Conservation (phyloP, 352 stramenopile genomes). For the Phytophthora uliginosa region DNA sequence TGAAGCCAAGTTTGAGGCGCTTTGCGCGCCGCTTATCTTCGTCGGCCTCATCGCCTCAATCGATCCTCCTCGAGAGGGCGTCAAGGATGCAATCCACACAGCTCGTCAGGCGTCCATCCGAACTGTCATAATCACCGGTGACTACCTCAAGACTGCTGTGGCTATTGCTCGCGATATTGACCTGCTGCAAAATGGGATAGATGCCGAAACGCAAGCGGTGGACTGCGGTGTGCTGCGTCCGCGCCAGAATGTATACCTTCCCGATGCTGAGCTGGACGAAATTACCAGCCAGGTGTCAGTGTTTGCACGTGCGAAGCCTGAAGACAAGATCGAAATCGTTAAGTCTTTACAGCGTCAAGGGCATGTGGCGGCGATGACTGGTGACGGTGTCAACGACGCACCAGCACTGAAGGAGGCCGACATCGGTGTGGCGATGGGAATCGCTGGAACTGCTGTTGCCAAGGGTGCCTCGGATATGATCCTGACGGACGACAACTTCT, state of each 20-base stretch:
- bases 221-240: constrained; percentile 75
- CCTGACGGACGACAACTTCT: constrained; percentile 98
- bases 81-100: constrained; percentile 67
- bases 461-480: constrained; percentile 99
- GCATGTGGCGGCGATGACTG: constrained; percentile 95
- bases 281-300: constrained; percentile 84
- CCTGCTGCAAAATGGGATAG: constrained; percentile 72
- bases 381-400: constrained; percentile 99
- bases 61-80: constrained; percentile 67
- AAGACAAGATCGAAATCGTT: constrained; percentile 97
- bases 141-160: constrained; percentile 96
- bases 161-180: constrained; percentile 94
- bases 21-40: constrained; percentile 90
- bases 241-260: constrained; percentile 52
- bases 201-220: constrained; percentile 60
- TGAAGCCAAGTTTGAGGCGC: constrained; percentile 63
- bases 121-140: constrained; percentile 95
- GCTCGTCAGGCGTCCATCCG: constrained; percentile 66
- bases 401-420: constrained; percentile 97
- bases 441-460: constrained; percentile 97
- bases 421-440: constrained; percentile 97
- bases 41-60: constrained; percentile 95
- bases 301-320: constrained; percentile 96
- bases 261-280: constrained; percentile 85
- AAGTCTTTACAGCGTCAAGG: constrained; percentile 91